Conservation (phyloP, 768 basidiomycete genomes). For the Hypholoma fasciculare region DNA sequence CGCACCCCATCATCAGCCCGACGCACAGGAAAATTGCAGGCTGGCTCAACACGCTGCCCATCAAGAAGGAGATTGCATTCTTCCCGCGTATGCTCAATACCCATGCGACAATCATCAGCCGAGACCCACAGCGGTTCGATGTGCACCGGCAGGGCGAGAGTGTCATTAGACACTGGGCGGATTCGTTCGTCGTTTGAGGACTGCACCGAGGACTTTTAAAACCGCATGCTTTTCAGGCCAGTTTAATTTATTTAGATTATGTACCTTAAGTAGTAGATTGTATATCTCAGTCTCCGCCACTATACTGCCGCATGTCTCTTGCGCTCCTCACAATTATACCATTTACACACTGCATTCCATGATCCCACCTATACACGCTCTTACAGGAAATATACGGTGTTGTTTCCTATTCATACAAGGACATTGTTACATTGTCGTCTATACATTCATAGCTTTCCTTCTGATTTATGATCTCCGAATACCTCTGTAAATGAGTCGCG, state of each 20-base stretch:
- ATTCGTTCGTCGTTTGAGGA: constrained; percentile 43
- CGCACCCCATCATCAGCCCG: constrained; percentile 51
- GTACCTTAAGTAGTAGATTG: background rate
- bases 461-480: constrained; percentile 48
- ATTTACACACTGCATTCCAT: background rate
- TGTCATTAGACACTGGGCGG: constrained; percentile 72
- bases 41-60: constrained; percentile 66
- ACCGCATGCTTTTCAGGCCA: background rate
- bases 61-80: constrained; percentile 72
- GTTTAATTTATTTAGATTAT: background rate
- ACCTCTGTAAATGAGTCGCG: constrained; percentile 71
- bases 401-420: no score
- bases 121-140: constrained; percentile 63
- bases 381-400: no score
- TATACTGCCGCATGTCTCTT: background rate
- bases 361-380: no score
- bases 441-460: background rate
- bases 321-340: background rate
- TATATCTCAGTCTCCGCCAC: background rate
- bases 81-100: constrained; percentile 61
- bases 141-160: constrained; percentile 61
- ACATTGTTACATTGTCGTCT: no score
- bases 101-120: constrained; percentile 71
- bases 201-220: background rate
- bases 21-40: constrained; percentile 57